A percentile compares a stretch with the other conserved stretches of the same genome.
Conservation (phyloP, 371 early-diverging fungal genomes). For the Entomophthora muscae region DNA sequence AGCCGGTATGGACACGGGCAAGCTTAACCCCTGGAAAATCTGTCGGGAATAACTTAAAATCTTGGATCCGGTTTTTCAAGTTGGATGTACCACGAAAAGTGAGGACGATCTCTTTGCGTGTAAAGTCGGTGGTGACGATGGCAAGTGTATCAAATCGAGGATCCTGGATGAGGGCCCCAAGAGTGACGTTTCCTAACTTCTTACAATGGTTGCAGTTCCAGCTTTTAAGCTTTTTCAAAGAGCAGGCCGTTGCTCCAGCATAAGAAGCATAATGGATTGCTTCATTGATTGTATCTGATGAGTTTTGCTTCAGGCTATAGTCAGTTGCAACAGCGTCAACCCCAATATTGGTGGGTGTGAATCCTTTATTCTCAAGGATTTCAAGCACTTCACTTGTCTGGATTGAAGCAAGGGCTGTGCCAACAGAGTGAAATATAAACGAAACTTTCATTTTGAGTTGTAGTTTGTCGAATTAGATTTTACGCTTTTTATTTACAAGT, state of each 20-base stretch:
- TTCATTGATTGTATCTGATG: too few relatives aligned
- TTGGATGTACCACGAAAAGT: neutral
- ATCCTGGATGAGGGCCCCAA: neutral
- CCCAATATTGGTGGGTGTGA: too few relatives aligned
- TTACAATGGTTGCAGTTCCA: slow-evolving; percentile 5
- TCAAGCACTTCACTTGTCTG: too few relatives aligned
- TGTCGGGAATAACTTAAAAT: neutral
- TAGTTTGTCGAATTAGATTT: too few relatives aligned
- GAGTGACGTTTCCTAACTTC: neutral
- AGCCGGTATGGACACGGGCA: neutral
- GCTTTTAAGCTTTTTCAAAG: neutral
- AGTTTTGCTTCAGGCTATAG: too few relatives aligned
- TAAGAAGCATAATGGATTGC: too few relatives aligned
- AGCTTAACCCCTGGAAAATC: neutral
- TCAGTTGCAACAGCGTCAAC: too few relatives aligned
- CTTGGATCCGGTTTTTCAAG: neutral
- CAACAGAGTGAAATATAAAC: too few relatives aligned
- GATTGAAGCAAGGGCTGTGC: too few relatives aligned
- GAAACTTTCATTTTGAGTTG: too few relatives aligned
- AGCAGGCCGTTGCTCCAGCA: neutral
- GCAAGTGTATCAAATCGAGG: neutral
- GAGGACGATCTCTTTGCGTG: neutral
- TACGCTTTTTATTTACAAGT: too few relatives aligned
- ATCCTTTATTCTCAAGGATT: too few relatives aligned
- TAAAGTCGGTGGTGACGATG: neutral